These are phyloP conservation scores for Sporothrix mexicana DNA, from an alignment of 2,329 filamentous ascomycete genomes.

Conservation along the genomic window DNA sequence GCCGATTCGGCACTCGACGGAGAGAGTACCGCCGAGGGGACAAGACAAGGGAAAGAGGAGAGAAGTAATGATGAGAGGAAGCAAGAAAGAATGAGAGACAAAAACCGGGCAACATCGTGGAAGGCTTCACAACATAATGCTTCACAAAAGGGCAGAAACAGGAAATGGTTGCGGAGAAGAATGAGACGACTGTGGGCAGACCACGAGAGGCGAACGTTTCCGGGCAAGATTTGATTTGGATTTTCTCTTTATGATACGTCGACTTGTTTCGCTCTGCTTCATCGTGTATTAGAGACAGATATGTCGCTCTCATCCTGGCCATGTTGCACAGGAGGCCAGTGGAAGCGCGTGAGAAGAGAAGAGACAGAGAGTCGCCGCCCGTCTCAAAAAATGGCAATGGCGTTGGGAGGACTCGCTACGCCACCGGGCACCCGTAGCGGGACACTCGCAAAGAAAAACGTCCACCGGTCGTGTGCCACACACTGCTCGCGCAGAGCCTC, in stretches of 20 bases:
- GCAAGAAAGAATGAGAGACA: not conserved
- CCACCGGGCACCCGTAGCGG: conserved; percentile 47
- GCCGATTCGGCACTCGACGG: conserved; percentile 1
- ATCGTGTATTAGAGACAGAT: not conserved
- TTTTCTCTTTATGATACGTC: not conserved
- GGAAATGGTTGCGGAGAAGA: not conserved
- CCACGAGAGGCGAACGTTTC: conserved; percentile 27
- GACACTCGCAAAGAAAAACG: conserved; percentile 50
- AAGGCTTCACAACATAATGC: not conserved
- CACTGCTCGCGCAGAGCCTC: conserved; percentile 48
- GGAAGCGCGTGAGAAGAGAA: too few species aligned
- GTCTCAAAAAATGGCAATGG: conserved; percentile 48
- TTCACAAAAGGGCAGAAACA: not conserved
- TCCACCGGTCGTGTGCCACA: conserved; percentile 44
- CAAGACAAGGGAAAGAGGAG: not conserved
- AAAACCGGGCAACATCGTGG: not conserved
- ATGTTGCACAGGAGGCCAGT: too few species aligned
- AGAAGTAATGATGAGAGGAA: not conserved
- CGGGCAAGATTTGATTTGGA: not conserved
- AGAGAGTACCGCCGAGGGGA: too few species aligned
- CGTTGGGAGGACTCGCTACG: conserved; percentile 49
- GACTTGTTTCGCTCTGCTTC: conserved; percentile 4
- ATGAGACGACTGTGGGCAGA: not conserved
- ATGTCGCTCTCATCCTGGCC: not conserved
- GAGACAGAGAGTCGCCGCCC: too few species aligned